A percentile compares a stretch with the other conserved stretches of the same genome.
These are phyloP conservation scores for Astragalus glycyphyllos DNA, from an alignment of 306 rosid genomes.

Conservation along the genomic window DNA sequence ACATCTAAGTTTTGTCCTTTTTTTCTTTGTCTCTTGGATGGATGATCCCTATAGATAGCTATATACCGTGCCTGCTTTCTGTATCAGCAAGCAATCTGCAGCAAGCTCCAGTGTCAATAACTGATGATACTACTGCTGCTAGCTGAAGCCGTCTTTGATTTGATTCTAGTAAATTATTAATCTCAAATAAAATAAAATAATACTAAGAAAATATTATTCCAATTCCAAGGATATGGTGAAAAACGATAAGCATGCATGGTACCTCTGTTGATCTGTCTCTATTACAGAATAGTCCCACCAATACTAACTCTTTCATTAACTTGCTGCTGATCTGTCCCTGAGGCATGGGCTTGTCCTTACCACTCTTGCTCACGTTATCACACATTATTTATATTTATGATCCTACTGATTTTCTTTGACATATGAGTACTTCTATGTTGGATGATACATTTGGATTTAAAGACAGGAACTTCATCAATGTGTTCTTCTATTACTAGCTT, in stretches of 20 bases:
- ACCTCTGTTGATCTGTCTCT: constrained; percentile 34
- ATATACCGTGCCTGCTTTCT: constrained; percentile 11
- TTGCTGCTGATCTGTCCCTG: background rate
- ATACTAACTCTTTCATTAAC: constrained; percentile 8
- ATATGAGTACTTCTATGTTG: too few relatives aligned
- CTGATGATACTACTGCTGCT: constrained; percentile 16
- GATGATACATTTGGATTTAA: too few relatives aligned
- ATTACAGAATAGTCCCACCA: constrained; percentile 27
- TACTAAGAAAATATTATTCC: background rate
- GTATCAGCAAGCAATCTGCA: constrained; percentile 41
- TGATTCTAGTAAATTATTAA: background rate
- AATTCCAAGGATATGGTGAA: background rate
- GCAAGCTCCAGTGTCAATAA: constrained; percentile 17
- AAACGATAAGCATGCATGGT: constrained; percentile 38
- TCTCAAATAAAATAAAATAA: background rate
- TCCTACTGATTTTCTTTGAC: too few relatives aligned
- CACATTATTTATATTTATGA: background rate
- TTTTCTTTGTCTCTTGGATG: background rate
- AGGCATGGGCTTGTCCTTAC: constrained; percentile 6
- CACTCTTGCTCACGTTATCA: constrained; percentile 1
- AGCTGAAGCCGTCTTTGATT: constrained; percentile 32
- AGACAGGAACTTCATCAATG: too few relatives aligned
- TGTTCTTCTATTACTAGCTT: too few relatives aligned
- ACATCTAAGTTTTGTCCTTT: constrained; percentile 27
- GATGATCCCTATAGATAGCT: constrained; percentile 33